Evolutionary conservation across 169 alveolate species (phyloP), one percentile per base, ranked within the genome.

Genomic region (Neospora caninum): DNA sequence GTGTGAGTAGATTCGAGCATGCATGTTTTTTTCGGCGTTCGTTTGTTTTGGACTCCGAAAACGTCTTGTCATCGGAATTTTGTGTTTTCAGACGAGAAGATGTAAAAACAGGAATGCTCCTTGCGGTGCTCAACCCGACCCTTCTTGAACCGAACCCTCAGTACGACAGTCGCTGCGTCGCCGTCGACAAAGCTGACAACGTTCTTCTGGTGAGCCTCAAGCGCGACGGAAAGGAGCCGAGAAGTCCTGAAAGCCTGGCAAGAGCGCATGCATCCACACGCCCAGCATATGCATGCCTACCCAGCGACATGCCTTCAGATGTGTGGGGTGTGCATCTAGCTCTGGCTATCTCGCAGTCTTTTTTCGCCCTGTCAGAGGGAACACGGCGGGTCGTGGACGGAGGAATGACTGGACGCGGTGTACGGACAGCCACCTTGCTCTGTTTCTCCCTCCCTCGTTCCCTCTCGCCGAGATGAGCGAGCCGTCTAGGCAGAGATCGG

Each of bases 91-190:
- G 93, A 31, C 42, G 45, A 53, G 80, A 89, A 42, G 91, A 42
- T 13, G 54, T 80, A 49, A 42, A 91, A 80, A 49, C 89, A 20
- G 94, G 94, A 29, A 69, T 42, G 88, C 83, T 91, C 36, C 78
- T 91, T 13, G 94, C 94, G 41, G 43, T 91, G 39, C 84, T 91
- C 7, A 91, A 91, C 69, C 94, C 94, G 43, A 45, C 91, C 38
- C 83, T 91, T 0, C 7, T 41, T 6, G 89, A 82, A 27, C 69
- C 25, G 89, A 82, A 82, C 67, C 89, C 89, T 1, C 89, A 82
- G 67, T 82, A 41, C 27, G 89, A 82, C 89, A 41, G 69, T 27
- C 89, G 89, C 41, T 82, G 69, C 41, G 67, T 82, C 9, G 25
- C 67, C 53, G 93, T 88, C 36, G 87, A 69, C 80, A 64, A 88